A percentile compares a stretch with the other conserved stretches of the same genome.
phyloP scores from a whole-genome alignment of 208 protist genomes.

The Wallacemonas sp. region DNA sequence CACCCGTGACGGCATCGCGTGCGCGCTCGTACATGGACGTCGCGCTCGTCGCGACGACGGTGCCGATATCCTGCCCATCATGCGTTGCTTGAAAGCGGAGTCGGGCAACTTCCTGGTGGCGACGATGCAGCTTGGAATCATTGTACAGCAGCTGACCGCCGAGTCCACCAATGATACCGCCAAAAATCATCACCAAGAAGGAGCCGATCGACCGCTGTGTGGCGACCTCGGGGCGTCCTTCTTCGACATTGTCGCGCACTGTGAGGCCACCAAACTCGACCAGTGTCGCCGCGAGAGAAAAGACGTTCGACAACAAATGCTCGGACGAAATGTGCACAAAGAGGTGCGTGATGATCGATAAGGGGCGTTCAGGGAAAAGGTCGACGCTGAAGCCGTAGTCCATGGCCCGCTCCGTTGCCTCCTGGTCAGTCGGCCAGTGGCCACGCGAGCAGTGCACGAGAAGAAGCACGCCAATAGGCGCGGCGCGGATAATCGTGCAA shows the following conservation, averaged over 20 bases:
- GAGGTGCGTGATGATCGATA: slow-evolving; percentile 50
- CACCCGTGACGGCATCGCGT: not conserved
- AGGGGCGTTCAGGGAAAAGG: slow-evolving; percentile 27
- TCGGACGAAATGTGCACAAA: slow-evolving; percentile 62
- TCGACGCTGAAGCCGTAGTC: slow-evolving; percentile 53
- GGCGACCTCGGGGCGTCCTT: slow-evolving; percentile 11
- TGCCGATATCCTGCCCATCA: slow-evolving; percentile 11
- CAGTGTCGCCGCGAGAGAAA: slow-evolving; percentile 44
- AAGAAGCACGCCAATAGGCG: slow-evolving; percentile 51
- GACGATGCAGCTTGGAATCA: slow-evolving; percentile 28
- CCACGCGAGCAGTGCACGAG: slow-evolving; percentile 48
- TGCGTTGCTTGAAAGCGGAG: slow-evolving; percentile 6
- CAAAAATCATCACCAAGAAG: slow-evolving; percentile 46
- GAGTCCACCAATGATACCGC: slow-evolving; percentile 55
- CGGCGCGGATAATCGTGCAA: slow-evolving; percentile 46
- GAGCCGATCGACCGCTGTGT: slow-evolving; percentile 37
- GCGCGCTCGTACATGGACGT: not conserved
- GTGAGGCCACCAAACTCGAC: slow-evolving; percentile 51
- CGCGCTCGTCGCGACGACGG: not conserved
- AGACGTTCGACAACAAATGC: slow-evolving; percentile 53
- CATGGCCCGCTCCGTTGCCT: slow-evolving; percentile 36
- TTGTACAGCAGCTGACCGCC: slow-evolving; percentile 64
- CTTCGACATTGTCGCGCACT: slow-evolving; percentile 24
- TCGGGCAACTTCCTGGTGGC: not conserved
- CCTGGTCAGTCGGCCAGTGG: slow-evolving; percentile 46